Conservation (phyloP, 2,329 filamentous ascomycete genomes). For the Pseudogymnoascus sp. region DNA sequence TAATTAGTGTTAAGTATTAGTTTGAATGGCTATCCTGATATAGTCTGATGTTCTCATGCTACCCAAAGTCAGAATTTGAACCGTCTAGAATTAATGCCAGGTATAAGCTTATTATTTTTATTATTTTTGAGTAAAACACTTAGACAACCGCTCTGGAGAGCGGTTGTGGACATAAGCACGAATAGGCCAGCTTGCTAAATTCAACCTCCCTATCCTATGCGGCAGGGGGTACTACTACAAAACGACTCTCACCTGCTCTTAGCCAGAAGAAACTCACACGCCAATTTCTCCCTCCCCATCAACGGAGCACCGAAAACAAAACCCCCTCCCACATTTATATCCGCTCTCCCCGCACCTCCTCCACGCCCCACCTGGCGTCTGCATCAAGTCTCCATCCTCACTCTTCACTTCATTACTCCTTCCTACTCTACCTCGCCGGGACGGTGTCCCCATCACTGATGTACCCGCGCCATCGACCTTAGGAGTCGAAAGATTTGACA, state of each 20-base stretch:
- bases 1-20: neutral
- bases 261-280: neutral
- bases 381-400: constrained; percentile 23
- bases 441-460: neutral
- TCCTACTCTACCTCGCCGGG: neutral
- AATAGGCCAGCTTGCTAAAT: neutral
- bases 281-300: neutral
- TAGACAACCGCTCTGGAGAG: no score
- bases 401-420: neutral
- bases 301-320: constrained; percentile 50
- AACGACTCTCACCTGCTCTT: neutral
- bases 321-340: constrained; percentile 50
- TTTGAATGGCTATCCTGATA: neutral
- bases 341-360: constrained; percentile 50
- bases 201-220: neutral
- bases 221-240: neutral
- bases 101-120: neutral
- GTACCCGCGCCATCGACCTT: neutral
- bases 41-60: neutral
- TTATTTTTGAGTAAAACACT: neutral
- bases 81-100: no score
- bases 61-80: neutral
- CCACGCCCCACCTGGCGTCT: constrained; percentile 46
- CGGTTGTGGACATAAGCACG: neutral
- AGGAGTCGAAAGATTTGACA: neutral